A percentile compares a stretch with the other conserved stretches of the same genome.
These are phyloP conservation scores for Starmerella sirachaensis DNA, from an alignment of 805 yeast species.

Conservation along the genomic window DNA sequence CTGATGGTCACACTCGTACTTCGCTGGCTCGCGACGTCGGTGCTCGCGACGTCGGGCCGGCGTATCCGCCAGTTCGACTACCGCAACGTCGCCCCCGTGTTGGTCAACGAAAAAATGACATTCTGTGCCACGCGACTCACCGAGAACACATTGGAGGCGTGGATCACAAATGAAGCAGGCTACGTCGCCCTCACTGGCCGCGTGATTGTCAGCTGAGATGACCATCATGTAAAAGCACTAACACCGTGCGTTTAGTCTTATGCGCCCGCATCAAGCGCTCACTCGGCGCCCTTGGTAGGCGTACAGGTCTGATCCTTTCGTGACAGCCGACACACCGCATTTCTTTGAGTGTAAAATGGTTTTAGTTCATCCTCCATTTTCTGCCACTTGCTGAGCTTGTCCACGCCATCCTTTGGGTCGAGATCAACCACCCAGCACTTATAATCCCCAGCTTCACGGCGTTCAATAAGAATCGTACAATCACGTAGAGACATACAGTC, in stretches of 20 bases:
- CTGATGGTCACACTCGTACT: conserved; percentile 50
- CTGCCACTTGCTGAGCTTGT: conserved; percentile 39
- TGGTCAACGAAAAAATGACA: conserved; percentile 30
- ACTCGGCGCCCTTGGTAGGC: too few species aligned
- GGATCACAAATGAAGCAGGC: neutral
- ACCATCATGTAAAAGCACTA: too few species aligned
- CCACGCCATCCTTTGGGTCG: conserved; percentile 35
- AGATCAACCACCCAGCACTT: conserved; percentile 39
- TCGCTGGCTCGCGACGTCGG: conserved; percentile 34
- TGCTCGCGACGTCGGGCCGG: conserved; percentile 17
- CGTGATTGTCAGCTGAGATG: neutral
- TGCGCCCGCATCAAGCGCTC: too few species aligned
- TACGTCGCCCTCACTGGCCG: conserved; percentile 2
- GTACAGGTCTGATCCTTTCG: neutral
- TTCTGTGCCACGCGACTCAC: conserved; percentile 1
- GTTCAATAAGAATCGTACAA: conserved; percentile 40
- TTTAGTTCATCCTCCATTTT: conserved; percentile 30
- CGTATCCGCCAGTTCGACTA: conserved; percentile 33
- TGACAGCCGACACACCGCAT: conserved; percentile 15
- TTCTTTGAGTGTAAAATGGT: conserved; percentile 5
- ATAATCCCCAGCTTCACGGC: conserved; percentile 25
- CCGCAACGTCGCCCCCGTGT: conserved; percentile 40
- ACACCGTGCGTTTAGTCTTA: too few species aligned
- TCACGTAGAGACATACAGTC: conserved; percentile 42
- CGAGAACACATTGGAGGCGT: conserved; percentile 4